These are phyloP conservation scores for Penicillium thymicola DNA, from an alignment of 2,329 filamentous ascomycete genomes.

Conservation along the genomic window DNA sequence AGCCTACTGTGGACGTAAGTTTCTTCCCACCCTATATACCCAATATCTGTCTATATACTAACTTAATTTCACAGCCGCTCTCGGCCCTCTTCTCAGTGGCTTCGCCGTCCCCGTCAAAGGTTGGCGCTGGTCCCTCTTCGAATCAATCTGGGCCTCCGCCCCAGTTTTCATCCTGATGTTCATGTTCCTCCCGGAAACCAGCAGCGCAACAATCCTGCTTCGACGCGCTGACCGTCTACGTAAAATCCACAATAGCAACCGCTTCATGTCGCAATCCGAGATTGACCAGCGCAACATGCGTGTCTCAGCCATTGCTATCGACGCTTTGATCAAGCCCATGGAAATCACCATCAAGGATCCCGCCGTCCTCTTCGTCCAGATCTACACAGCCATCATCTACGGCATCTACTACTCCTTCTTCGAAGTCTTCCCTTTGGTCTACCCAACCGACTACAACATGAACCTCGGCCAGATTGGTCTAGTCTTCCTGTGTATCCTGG, in stretches of 20 bases:
- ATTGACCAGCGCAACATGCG: constrained; percentile 51
- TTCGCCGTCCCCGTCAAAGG: constrained; percentile 51
- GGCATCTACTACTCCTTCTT: constrained; percentile 56
- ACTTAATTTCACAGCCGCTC: constrained; percentile 39
- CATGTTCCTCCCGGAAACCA: constrained; percentile 63
- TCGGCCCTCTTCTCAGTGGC: constrained; percentile 61
- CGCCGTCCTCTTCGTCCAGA: constrained; percentile 59
- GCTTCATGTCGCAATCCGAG: constrained; percentile 61
- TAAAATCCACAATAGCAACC: constrained; percentile 55
- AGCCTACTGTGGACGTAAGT: constrained; percentile 41
- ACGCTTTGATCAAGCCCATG: constrained; percentile 45
- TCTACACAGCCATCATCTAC: constrained; percentile 62
- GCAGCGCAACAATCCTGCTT: constrained; percentile 58
- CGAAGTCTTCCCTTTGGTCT: constrained; percentile 65
- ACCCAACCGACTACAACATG: constrained; percentile 59
- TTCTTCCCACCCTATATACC: too few relatives aligned
- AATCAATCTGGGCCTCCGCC: constrained; percentile 60
- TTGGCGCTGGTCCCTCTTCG: constrained; percentile 60
- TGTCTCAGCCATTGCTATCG: constrained; percentile 15
- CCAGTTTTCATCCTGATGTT: constrained; percentile 61
- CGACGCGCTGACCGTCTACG: constrained; percentile 60
- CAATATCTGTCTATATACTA: neutral
- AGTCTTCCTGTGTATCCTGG: constrained; percentile 59
- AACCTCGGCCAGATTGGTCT: constrained; percentile 57
- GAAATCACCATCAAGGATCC: constrained; percentile 63